A percentile compares a stretch with the other conserved stretches of the same genome.
Evolutionary conservation across 108 stramenopile genomes (phyloP).

Genomic region (Cyclotella cryptica): DNA sequence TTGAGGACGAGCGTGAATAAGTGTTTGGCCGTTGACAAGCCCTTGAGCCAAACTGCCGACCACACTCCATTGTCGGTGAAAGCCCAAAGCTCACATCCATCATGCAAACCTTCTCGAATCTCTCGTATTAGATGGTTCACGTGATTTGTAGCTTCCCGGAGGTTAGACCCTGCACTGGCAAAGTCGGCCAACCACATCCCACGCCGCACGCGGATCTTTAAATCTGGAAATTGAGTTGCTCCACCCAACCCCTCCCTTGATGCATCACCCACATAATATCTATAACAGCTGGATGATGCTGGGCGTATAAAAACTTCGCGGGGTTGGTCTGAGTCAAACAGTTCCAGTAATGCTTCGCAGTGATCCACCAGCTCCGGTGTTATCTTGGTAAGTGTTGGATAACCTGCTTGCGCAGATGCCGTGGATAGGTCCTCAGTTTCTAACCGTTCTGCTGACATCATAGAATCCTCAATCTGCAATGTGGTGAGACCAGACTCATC

Average conservation of each 20-base stretch:
- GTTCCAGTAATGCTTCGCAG: too few species aligned
- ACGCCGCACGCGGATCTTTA: background rate
- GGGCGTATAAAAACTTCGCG: background rate
- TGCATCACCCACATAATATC: too few species aligned
- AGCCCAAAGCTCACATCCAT: too few species aligned
- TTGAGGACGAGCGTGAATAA: background rate
- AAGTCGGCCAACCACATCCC: background rate
- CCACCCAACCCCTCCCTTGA: background rate
- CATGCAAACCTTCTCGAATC: background rate
- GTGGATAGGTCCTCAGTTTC: background rate
- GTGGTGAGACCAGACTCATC: too few species aligned
- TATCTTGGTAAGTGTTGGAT: background rate
- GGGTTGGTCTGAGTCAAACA: too few species aligned
- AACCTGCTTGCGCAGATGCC: too few species aligned
- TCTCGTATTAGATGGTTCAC: background rate
- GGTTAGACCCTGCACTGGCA: background rate
- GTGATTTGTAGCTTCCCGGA: background rate
- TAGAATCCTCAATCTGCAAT: too few species aligned
- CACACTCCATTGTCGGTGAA: too few species aligned
- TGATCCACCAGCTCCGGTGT: background rate
- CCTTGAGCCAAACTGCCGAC: background rate
- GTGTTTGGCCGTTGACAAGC: conserved; percentile 6
- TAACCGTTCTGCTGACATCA: background rate
- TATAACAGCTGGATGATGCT: background rate
- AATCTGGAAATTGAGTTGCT: conserved; percentile 3